Percentiles rank a stretch among this genome's conserved stretches.
These are phyloP conservation scores for Amanita polypyramis DNA, from an alignment of 768 basidiomycete genomes.

Conservation along the genomic window DNA sequence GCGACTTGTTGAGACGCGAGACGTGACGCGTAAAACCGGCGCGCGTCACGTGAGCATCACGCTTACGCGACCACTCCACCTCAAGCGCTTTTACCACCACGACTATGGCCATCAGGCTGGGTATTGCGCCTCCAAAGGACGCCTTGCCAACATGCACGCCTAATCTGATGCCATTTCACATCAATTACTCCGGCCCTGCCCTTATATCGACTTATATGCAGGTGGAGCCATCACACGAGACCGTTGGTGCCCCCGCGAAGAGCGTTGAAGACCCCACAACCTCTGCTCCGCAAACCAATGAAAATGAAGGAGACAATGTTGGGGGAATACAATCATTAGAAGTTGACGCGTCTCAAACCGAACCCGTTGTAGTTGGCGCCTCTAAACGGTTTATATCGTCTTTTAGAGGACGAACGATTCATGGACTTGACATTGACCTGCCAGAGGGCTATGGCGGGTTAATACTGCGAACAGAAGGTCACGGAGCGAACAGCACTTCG, in stretches of 20 bases:
- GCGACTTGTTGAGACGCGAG: not conserved
- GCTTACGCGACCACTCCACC: not conserved
- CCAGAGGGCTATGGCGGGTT: conserved; percentile 63
- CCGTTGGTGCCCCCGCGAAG: conserved; percentile 17
- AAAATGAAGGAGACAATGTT: not conserved
- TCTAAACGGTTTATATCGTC: conserved; percentile 43
- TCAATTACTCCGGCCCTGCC: conserved; percentile 59
- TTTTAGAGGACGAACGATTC: conserved; percentile 69
- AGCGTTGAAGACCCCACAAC: not conserved
- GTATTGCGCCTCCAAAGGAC: not conserved
- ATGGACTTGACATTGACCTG: conserved; percentile 50
- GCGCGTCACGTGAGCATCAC: not conserved
- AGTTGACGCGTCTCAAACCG: conserved; percentile 1
- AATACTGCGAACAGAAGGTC: conserved; percentile 33
- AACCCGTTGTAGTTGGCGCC: conserved; percentile 8
- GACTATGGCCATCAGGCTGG: not conserved
- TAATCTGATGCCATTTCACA: conserved; percentile 78
- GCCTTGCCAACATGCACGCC: conserved; percentile 37
- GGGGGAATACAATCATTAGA: not conserved
- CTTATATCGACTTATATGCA: conserved; percentile 68
- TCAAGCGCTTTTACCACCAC: not conserved
- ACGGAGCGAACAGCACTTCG: conserved; percentile 8
- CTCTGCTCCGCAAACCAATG: not conserved
- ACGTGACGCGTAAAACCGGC: conserved; percentile 1
- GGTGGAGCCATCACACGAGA: conserved; percentile 31